A percentile compares a stretch with the other conserved stretches of the same genome.
Conservation (phyloP, 2,329 filamentous ascomycete genomes). For the Penicillium sp. region DNA sequence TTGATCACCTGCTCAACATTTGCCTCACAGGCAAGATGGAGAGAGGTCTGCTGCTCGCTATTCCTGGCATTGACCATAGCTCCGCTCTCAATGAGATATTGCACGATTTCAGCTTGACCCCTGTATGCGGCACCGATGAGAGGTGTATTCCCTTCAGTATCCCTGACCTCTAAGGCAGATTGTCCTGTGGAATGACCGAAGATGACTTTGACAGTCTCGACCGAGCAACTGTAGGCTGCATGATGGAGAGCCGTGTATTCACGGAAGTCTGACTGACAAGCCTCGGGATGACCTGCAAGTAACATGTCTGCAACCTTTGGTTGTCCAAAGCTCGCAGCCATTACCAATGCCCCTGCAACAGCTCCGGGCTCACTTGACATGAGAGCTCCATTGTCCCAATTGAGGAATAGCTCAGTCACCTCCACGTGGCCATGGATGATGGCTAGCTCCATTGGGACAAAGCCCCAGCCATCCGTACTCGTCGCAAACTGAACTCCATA, state of each 20-base stretch:
- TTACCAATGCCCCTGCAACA: background rate
- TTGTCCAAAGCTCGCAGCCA: conserved; percentile 1
- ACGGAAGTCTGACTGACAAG: background rate
- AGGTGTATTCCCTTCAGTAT: background rate
- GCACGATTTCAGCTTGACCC: background rate
- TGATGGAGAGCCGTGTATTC: background rate
- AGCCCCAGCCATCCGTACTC: background rate
- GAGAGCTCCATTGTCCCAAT: background rate
- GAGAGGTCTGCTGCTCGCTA: background rate
- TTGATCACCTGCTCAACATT: background rate
- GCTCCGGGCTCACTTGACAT: background rate
- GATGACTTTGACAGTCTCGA: conserved; percentile 1
- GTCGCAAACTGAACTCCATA: background rate
- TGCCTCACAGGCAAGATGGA: background rate
- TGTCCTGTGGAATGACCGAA: background rate
- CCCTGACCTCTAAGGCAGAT: background rate
- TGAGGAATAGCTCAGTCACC: background rate
- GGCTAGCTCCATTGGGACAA: background rate
- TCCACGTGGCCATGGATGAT: background rate
- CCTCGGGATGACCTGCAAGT: background rate
- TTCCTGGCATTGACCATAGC: background rate
- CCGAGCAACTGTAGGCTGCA: conserved; percentile 2
- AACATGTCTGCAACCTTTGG: conserved; percentile 1
- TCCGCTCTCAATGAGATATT: background rate
- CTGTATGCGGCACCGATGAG: background rate